These are phyloP conservation scores for Ogataea wickerhamii DNA, from an alignment of 805 yeast genomes.

Conservation along the genomic window DNA sequence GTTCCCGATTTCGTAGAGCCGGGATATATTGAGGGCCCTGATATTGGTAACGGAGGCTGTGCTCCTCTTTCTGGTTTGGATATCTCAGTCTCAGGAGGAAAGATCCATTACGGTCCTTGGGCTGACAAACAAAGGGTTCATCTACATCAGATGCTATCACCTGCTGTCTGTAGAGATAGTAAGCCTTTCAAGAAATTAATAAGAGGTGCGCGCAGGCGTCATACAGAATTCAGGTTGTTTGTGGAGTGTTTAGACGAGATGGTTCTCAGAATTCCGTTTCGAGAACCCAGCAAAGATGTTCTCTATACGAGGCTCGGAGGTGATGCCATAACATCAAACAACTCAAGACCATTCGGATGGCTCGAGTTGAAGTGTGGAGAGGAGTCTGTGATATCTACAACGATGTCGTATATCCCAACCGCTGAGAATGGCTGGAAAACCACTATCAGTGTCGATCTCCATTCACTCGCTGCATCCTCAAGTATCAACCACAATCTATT, in stretches of 20 bases:
- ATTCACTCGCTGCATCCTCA: constrained; percentile 62
- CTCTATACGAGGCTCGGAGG: constrained; percentile 18
- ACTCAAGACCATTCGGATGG: constrained; percentile 84
- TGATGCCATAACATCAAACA: constrained; percentile 8
- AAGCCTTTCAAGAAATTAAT: constrained; percentile 33
- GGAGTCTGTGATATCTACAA: constrained; percentile 47
- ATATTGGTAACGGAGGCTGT: constrained; percentile 54
- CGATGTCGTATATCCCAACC: constrained; percentile 51
- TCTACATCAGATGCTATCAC: constrained; percentile 64
- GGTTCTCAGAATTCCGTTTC: constrained; percentile 70
- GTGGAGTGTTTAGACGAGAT: constrained; percentile 61
- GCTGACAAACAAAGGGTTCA: constrained; percentile 78
- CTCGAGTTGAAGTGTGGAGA: constrained; percentile 62
- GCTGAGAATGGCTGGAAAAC: constrained; percentile 52
- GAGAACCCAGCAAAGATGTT: constrained; percentile 79
- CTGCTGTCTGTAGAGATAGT: constrained; percentile 58
- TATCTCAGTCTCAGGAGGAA: constrained; percentile 47
- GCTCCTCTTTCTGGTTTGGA: constrained; percentile 64
- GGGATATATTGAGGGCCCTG: constrained; percentile 39
- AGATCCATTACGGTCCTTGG: constrained; percentile 92
- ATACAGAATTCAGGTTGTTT: constrained; percentile 53
- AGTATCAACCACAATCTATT: constrained; percentile 87
- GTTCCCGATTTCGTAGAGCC: constrained; percentile 41
- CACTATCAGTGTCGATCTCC: constrained; percentile 42
- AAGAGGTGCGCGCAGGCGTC: constrained; percentile 53